phyloP scores from a whole-genome alignment of 805 yeast species.

The Teunomyces kruisii region DNA sequence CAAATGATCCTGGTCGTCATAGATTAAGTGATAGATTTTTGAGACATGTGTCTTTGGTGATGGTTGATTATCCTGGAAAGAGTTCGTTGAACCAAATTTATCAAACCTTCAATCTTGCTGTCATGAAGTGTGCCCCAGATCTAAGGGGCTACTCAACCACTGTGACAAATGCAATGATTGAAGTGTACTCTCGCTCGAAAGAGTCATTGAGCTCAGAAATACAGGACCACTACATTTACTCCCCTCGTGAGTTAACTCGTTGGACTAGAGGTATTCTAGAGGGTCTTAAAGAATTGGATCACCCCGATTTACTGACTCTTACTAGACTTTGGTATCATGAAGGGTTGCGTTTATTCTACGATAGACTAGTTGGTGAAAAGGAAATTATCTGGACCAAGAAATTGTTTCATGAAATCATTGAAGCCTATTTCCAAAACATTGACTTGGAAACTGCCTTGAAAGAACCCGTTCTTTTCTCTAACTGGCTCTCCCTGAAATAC shows the following conservation, averaged over 20 bases:
- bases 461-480: slow-evolving; percentile 64
- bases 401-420: slow-evolving; percentile 30
- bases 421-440: slow-evolving; percentile 46
- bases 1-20: slow-evolving; percentile 75
- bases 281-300: slow-evolving; percentile 40
- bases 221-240: slow-evolving; percentile 67
- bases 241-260: slow-evolving; percentile 89
- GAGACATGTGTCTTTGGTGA: slow-evolving; percentile 62
- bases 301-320: slow-evolving; percentile 38
- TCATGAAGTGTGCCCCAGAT: slow-evolving; percentile 60
- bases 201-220: slow-evolving; percentile 32
- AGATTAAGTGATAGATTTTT: slow-evolving; percentile 58
- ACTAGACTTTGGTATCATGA: slow-evolving; percentile 79
- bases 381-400: slow-evolving; percentile 53
- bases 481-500: slow-evolving; percentile 71
- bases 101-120: slow-evolving; percentile 51
- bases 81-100: slow-evolving; percentile 69
- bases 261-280: slow-evolving; percentile 78
- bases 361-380: slow-evolving; percentile 51
- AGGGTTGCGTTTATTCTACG: slow-evolving; percentile 73
- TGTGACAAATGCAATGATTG: slow-evolving; percentile 66
- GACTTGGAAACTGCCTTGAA: slow-evolving; percentile 34
- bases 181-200: slow-evolving; percentile 51
- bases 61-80: slow-evolving; percentile 76
- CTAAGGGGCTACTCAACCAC: slow-evolving; percentile 52